Base-by-base conservation (phyloP, 192 early-diverging fungal genomes). In the Coemansia furcata region DNA sequence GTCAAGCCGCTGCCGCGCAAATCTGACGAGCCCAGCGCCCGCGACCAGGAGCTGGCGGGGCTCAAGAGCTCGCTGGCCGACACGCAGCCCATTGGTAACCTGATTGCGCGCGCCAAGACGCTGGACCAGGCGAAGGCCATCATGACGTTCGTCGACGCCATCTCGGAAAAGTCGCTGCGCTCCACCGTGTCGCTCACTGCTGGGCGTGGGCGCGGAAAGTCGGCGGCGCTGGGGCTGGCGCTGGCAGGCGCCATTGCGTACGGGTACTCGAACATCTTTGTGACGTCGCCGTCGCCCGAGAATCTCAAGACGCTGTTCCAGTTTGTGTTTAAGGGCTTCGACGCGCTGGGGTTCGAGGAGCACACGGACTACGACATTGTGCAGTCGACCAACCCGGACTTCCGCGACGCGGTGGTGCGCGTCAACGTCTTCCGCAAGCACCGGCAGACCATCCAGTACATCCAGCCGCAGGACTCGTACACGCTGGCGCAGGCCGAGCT, bases 241-340 rank as follows among this genome's bases (percentile, higher is more conserved):
- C 92, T 99, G 73, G 94, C 95, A 17, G 89, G 94, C 1, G 97
- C 97, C 14, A 86, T 99, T n/a, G 92, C 96, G 0, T 97, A 96
- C 81, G 97, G 97, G 36, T 99, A 99, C 82, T 94, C 93, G 63
- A 99, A 99, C 81, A 96, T 99, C 67, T 99, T 99, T 85, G 92
- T 99, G 69, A 97, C 97, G 2, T 96, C 95, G 15, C 97, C 97
- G 29, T 89, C 89, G 61, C 96, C 97, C 30, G 96, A 98, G 77
- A 99, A 99, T 73, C 90, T 99, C 73, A 97, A 96, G 74, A 99
- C 97, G 6, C 84, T 99, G 37, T 99, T 99, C 69, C 93, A 97
- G 84, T 98, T 98, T 85, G 86, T 99, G 6, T 97, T 99, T 86
- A 94, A 95, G 78, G 94, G 93, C 17, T 97, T 99, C 67, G 96